These are phyloP conservation scores for Pichia scutulata DNA, from an alignment of 805 yeast genomes.

Conservation along the genomic window DNA sequence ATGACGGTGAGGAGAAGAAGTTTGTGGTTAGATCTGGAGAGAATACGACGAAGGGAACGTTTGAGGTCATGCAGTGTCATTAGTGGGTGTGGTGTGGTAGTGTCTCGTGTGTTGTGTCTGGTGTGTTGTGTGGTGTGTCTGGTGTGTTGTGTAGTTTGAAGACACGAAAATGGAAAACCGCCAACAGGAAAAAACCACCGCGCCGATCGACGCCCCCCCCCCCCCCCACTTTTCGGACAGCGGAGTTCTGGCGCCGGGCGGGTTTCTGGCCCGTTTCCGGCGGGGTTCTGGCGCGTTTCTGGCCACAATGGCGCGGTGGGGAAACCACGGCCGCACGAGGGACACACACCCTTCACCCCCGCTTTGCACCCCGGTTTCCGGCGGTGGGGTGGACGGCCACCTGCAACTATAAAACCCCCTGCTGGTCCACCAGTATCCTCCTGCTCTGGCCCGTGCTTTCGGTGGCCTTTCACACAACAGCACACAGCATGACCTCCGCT, in stretches of 20 bases:
- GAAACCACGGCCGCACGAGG: too few species aligned
- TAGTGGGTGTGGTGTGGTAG: background rate
- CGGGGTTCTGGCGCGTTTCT: too few species aligned
- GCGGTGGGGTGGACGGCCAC: background rate
- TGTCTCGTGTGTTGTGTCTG: too few species aligned
- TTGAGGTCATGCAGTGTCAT: background rate
- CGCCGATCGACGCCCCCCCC: too few species aligned
- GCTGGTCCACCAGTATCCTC: background rate
- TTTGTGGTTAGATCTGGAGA: background rate
- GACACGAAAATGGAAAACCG: too few species aligned
- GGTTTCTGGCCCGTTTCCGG: too few species aligned
- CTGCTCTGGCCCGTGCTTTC: background rate
- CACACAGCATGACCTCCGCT: background rate
- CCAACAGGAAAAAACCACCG: too few species aligned
- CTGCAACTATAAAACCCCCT: background rate
- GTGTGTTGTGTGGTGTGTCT: too few species aligned
- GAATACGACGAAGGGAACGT: background rate
- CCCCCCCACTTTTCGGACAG: too few species aligned
- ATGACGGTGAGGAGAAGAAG: background rate
- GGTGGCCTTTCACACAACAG: background rate
- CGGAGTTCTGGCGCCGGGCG: too few species aligned
- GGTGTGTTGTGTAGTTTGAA: too few species aligned
- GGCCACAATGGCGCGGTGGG: background rate
- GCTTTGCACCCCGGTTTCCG: background rate
- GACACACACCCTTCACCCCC: too few species aligned